Evolutionary conservation across 1,284 basidiomycete species (phyloP), one percentile per base, ranked within the genome.

Genomic region (Cerrena zonata): DNA sequence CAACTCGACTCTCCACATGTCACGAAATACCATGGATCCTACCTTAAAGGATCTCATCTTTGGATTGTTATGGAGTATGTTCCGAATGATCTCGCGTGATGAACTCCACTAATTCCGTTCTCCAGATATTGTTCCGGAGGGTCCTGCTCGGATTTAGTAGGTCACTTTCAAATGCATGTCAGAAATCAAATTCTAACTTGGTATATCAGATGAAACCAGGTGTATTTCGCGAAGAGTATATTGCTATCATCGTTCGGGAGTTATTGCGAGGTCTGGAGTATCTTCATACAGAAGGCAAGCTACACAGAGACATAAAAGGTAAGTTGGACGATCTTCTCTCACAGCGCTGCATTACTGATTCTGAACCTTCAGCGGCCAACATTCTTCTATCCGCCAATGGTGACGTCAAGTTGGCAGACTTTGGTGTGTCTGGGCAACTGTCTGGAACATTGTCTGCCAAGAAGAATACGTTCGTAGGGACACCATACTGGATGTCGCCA

Each of bases 1-100:
- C 95, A 98, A 67, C 72, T 99, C 57, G 95, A 98, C 70, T 96
- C 93, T 44, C 85, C 90, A 36, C 88, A 90, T 72, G 94, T 99
- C 53, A 99, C 95, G 56, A 93, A 93, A 73, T 97, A 97, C 67
- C 91, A 96, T 76, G 95, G 94, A 44, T 95, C 92, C 23, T 98
- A 78, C 70, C 76, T 98, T 64, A 96, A 97, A 67, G 94, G 93
- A 18, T 92, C 92, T 4, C 86, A 94, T 64, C 76, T 99, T 25
- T 98, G 95, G 95, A 98, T 99, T 64, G 91, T 98, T 57, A 99
- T 99, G 95, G 96, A 99, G 84, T 98, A 62, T 53, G 80, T 72
- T 34, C 7, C 30, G 15, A 34, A 7, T 15, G 7, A 7, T 34
- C 30, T 49, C 49, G 34, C 42, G 53, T 60, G 53, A 53, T 51